Evolutionary conservation across 768 basidiomycete species (phyloP).

Genomic region (Russula earlei): DNA sequence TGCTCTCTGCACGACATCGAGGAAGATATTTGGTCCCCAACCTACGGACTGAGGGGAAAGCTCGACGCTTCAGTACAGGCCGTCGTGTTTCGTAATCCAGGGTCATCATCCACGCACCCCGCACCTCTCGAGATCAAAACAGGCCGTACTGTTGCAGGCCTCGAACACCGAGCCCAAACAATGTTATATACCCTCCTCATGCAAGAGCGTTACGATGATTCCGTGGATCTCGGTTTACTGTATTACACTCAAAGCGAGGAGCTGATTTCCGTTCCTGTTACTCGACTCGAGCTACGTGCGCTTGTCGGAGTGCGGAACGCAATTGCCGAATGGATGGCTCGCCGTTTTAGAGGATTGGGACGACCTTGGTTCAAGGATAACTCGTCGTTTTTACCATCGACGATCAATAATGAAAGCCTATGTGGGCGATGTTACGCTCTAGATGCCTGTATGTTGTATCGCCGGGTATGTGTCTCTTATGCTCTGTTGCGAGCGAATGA

Average conservation of each 20-base stretch:
- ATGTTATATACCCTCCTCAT: slow-evolving; percentile 92
- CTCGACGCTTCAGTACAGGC: slow-evolving; percentile 83
- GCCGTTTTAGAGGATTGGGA: slow-evolving; percentile 28
- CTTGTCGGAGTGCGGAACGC: slow-evolving; percentile 79
- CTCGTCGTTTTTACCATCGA: slow-evolving; percentile 65
- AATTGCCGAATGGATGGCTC: slow-evolving; percentile 68
- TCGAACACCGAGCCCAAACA: slow-evolving; percentile 97
- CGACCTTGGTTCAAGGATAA: slow-evolving; percentile 19
- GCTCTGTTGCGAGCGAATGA: neutral
- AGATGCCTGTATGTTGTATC: slow-evolving; percentile 91
- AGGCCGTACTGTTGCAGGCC: slow-evolving; percentile 59
- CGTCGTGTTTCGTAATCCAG: slow-evolving; percentile 35
- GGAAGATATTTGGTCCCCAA: slow-evolving; percentile 97
- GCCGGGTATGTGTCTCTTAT: slow-evolving; percentile 44
- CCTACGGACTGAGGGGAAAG: slow-evolving; percentile 92
- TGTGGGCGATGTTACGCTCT: slow-evolving; percentile 78
- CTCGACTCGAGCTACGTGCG: slow-evolving; percentile 74
- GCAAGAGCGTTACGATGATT: slow-evolving; percentile 80
- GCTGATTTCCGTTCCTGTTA: slow-evolving; percentile 71
- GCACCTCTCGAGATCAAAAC: slow-evolving; percentile 97
- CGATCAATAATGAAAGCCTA: slow-evolving; percentile 69
- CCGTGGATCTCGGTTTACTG: slow-evolving; percentile 74
- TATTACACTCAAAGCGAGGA: slow-evolving; percentile 93
- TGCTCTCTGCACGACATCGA: slow-evolving; percentile 76
- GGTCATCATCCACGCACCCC: slow-evolving; percentile 29